Percentiles rank a stretch among this genome's conserved stretches.
Evolutionary conservation across 768 basidiomycete species (phyloP).

Genomic region (Asterophora lycoperdoides): DNA sequence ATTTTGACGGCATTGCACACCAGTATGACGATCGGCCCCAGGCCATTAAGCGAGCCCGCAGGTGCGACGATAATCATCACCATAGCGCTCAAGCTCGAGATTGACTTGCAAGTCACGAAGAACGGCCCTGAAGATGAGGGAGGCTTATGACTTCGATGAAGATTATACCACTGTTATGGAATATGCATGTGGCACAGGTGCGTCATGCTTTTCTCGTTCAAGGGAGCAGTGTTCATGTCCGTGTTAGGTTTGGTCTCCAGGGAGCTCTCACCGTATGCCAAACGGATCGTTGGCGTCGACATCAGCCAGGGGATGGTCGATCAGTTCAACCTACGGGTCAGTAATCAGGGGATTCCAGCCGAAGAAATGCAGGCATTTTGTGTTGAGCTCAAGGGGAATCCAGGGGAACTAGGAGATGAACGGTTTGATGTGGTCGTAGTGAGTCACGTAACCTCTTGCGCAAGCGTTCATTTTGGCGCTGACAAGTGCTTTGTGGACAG

Average conservation of each 20-base stretch:
- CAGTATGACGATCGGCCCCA: conserved; percentile 15
- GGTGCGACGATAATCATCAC: conserved; percentile 8
- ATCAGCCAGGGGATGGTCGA: conserved; percentile 72
- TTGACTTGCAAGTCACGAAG: conserved; percentile 16
- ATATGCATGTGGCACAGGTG: conserved; percentile 73
- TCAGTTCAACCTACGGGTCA: conserved; percentile 52
- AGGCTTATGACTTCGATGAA: conserved; percentile 47
- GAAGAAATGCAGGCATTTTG: conserved; percentile 69
- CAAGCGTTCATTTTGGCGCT: background rate
- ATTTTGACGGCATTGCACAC: conserved; percentile 15
- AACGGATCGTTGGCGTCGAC: conserved; percentile 67
- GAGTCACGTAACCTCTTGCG: conserved; percentile 23
- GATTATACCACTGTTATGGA: conserved; percentile 60
- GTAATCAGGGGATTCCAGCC: conserved; percentile 55
- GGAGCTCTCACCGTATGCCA: conserved; percentile 55
- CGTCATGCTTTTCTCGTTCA: conserved; percentile 5
- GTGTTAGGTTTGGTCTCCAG: conserved; percentile 57
- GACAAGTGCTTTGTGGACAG: conserved; percentile 32
- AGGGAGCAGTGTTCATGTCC: background rate
- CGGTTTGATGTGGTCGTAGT: conserved; percentile 73
- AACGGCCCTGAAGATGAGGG: conserved; percentile 33
- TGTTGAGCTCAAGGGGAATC: conserved; percentile 42
- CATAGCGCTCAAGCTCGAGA: background rate
- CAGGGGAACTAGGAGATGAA: conserved; percentile 42
- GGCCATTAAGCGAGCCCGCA: conserved; percentile 13